phyloP scores from a whole-genome alignment of 2,329 filamentous ascomycete species.

The Microsporum audouinii region DNA sequence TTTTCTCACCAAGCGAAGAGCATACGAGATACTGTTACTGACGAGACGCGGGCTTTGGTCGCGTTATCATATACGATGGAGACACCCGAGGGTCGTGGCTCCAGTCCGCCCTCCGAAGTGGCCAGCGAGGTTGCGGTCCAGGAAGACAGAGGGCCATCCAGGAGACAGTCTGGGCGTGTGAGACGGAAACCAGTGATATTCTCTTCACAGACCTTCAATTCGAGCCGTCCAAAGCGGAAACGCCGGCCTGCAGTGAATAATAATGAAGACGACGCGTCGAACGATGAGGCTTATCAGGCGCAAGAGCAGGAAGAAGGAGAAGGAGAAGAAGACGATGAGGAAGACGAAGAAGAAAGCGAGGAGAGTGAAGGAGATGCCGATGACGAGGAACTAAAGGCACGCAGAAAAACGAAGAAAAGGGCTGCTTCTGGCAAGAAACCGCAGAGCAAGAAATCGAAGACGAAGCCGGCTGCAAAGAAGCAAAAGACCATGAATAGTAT shows the following conservation, averaged over 20 bases:
- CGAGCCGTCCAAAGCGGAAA: conserved; percentile 38
- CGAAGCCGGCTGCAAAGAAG: conserved; percentile 40
- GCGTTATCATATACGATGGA: conserved; percentile 8
- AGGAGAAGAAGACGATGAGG: conserved; percentile 19
- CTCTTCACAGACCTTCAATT: conserved; percentile 23
- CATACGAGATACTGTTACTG: not conserved
- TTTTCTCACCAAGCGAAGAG: not conserved
- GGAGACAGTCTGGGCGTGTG: conserved; percentile 36
- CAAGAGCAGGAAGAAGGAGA: conserved; percentile 25
- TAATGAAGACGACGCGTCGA: conserved; percentile 25
- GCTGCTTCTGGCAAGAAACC: conserved; percentile 41
- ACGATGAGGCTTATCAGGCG: conserved; percentile 22
- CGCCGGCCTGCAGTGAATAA: conserved; percentile 29
- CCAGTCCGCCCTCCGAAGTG: conserved; percentile 13
- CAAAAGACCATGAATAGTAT: conserved; percentile 42
- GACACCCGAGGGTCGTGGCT: conserved; percentile 12
- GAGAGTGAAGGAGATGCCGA: conserved; percentile 19
- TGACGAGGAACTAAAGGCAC: conserved; percentile 26
- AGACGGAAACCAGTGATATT: conserved; percentile 34
- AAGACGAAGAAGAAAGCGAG: conserved; percentile 23
- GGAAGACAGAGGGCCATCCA: conserved; percentile 18
- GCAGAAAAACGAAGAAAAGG: conserved; percentile 23
- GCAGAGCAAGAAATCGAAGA: conserved; percentile 27
- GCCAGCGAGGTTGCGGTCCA: conserved; percentile 16
- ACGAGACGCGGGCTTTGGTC: not conserved